Evolutionary conservation across 2,329 filamentous ascomycete genomes (phyloP).

Genomic region (Calycina marina): DNA sequence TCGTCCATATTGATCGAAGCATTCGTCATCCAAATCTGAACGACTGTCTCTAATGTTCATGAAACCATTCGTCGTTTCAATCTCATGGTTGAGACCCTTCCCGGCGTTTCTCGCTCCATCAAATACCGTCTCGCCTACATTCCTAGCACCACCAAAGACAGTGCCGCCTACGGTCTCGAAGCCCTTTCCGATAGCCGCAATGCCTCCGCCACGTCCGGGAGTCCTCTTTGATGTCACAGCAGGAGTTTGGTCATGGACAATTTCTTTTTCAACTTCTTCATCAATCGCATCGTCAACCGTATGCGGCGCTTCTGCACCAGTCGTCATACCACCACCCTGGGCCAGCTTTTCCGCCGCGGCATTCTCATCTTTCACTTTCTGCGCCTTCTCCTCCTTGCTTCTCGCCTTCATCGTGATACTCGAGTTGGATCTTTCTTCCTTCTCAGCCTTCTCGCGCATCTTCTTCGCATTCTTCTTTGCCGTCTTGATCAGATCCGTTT

Average conservation of each 20-base stretch:
- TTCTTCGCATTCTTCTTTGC: conserved; percentile 73
- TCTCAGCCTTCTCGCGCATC: conserved; percentile 26
- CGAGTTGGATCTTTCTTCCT: conserved; percentile 38
- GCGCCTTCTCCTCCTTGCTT: conserved; percentile 23
- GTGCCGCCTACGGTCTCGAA: conserved; percentile 20
- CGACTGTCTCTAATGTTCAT: conserved; percentile 12
- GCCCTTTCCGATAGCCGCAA: conserved; percentile 17
- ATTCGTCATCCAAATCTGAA: conserved; percentile 13
- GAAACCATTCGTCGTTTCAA: conserved; percentile 36
- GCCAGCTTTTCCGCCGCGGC: conserved; percentile 29
- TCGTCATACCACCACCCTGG: conserved; percentile 33
- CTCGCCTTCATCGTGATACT: conserved; percentile 10
- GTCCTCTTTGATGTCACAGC: conserved; percentile 8
- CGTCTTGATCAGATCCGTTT: conserved; percentile 68
- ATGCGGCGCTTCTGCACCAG: conserved; percentile 40
- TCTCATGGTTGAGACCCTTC: conserved; percentile 34
- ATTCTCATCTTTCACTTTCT: conserved; percentile 22
- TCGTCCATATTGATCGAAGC: conserved; percentile 19
- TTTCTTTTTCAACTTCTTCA: conserved; percentile 21
- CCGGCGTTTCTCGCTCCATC: conserved; percentile 32
- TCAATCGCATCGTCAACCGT: conserved; percentile 31
- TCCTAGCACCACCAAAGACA: neutral
- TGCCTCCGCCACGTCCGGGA: conserved; percentile 12
- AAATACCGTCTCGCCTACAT: conserved; percentile 28
- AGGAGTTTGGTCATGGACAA: conserved; percentile 6